phyloP scores from a whole-genome alignment of 371 early-diverging fungal genomes.

The Choanephora cucurbitarum region DNA sequence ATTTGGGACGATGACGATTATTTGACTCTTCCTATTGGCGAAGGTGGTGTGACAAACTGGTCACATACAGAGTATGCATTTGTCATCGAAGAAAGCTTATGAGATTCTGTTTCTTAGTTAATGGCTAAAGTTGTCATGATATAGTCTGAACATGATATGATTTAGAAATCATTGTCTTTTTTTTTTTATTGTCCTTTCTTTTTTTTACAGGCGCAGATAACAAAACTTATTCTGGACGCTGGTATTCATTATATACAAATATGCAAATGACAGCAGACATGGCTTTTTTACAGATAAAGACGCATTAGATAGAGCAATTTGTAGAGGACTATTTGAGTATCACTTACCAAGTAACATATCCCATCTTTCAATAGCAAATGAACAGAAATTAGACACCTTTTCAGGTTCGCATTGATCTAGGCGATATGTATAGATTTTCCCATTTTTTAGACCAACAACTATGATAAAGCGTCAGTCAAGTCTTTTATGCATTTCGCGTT shows the following conservation, averaged over 20 bases:
- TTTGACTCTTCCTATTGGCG: slow-evolving; percentile 13
- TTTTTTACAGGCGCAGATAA: background rate
- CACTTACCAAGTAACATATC: slow-evolving; percentile 39
- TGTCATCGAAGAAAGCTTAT: too few species aligned
- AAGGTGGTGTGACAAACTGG: background rate
- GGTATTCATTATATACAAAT: slow-evolving; percentile 38
- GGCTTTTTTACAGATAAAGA: slow-evolving; percentile 20
- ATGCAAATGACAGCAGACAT: slow-evolving; percentile 30
- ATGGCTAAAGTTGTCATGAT: too few species aligned
- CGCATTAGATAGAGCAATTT: too few species aligned
- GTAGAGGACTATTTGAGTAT: background rate
- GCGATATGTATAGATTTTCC: slow-evolving; percentile 28
- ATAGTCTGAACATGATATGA: too few species aligned
- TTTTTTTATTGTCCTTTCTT: too few species aligned
- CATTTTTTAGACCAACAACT: slow-evolving; percentile 34
- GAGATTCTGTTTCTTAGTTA: too few species aligned
- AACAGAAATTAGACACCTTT: slow-evolving; percentile 23
- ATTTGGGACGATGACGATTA: slow-evolving; percentile 22
- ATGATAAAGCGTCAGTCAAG: background rate
- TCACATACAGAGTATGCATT: background rate
- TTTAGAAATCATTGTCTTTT: too few species aligned
- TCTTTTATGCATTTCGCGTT: background rate
- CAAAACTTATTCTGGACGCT: slow-evolving; percentile 2
- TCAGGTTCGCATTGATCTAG: slow-evolving; percentile 27
- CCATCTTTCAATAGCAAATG: slow-evolving; percentile 34